A percentile compares a stretch with the other conserved stretches of the same genome.
Conservation (phyloP, 352 stramenopile species). For the Phytopythium oedochilum region DNA sequence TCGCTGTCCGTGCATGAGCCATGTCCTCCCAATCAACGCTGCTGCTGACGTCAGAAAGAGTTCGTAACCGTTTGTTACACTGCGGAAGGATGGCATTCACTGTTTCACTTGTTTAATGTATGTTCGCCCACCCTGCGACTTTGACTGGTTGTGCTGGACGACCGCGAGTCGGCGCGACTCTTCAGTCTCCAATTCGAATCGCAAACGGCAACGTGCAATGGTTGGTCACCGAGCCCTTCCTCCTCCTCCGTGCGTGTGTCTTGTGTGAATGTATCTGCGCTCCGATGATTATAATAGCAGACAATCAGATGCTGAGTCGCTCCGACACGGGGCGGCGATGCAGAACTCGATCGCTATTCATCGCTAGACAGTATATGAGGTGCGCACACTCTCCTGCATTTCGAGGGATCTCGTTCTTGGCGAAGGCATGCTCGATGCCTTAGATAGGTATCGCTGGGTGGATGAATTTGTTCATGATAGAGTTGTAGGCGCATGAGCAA, state of each 20-base stretch:
- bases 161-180: background rate
- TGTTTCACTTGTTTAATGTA: background rate
- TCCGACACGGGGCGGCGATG: conserved; percentile 26
- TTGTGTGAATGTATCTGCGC: no score
- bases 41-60: background rate
- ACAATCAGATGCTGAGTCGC: conserved; percentile 39
- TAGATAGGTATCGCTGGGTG: no score
- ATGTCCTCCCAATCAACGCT: no score
- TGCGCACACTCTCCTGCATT: conserved; percentile 16
- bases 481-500: no score
- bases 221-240: background rate
- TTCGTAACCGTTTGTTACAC: background rate
- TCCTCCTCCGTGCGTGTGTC: background rate
- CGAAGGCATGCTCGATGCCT: no score
- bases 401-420: no score
- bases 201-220: background rate
- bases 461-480: no score
- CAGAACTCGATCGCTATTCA: conserved; percentile 68
- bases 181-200: no score
- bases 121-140: background rate
- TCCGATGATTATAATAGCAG: conserved; percentile 75
- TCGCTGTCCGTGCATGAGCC: no score
- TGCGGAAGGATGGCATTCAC: background rate
- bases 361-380: conserved; percentile 89
- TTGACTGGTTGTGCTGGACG: conserved; percentile 1